phyloP scores from a whole-genome alignment of 495 filamentous ascomycete genomes.

The Penicillium lividum region DNA sequence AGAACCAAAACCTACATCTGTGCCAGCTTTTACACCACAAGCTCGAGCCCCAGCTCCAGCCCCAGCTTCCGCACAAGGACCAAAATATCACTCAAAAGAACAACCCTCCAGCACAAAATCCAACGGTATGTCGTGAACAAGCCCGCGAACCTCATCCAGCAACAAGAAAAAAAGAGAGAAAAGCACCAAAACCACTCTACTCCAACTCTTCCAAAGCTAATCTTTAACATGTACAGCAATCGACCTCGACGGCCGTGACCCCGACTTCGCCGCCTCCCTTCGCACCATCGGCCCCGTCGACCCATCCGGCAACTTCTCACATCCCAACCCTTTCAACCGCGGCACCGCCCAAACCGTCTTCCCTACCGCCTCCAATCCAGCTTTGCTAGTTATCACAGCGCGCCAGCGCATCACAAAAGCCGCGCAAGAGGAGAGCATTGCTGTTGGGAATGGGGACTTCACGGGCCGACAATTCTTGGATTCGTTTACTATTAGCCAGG shows the following conservation, averaged over 20 bases:
- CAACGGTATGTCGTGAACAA: slow-evolving; percentile 25
- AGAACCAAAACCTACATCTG: slow-evolving; percentile 16
- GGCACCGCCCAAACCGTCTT: slow-evolving; percentile 40
- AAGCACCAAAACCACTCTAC: background rate
- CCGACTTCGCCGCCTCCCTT: slow-evolving; percentile 62
- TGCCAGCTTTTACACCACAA: slow-evolving; percentile 20
- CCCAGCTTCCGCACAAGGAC: slow-evolving; percentile 31
- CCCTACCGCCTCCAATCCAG: slow-evolving; percentile 53
- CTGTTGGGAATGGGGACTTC: slow-evolving; percentile 45
- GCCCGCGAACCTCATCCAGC: background rate
- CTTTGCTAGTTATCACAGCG: slow-evolving; percentile 49
- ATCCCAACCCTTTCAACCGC: slow-evolving; percentile 49
- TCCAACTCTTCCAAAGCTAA: background rate
- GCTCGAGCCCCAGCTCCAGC: slow-evolving; percentile 16
- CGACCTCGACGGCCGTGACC: slow-evolving; percentile 65
- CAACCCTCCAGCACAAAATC: slow-evolving; percentile 37
- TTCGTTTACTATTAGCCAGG: slow-evolving; percentile 59
- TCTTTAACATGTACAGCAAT: slow-evolving; percentile 49
- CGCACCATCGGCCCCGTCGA: slow-evolving; percentile 64
- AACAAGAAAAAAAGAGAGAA: background rate
- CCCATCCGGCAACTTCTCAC: slow-evolving; percentile 59
- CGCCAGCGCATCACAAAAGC: slow-evolving; percentile 44
- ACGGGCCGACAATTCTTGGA: slow-evolving; percentile 58
- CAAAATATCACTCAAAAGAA: slow-evolving; percentile 44
- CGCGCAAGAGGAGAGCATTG: slow-evolving; percentile 53